A percentile compares a stretch with the other conserved stretches of the same genome.
phyloP scores from a whole-genome alignment of 2,329 filamentous ascomycete genomes.

The Penicillium sp. region DNA sequence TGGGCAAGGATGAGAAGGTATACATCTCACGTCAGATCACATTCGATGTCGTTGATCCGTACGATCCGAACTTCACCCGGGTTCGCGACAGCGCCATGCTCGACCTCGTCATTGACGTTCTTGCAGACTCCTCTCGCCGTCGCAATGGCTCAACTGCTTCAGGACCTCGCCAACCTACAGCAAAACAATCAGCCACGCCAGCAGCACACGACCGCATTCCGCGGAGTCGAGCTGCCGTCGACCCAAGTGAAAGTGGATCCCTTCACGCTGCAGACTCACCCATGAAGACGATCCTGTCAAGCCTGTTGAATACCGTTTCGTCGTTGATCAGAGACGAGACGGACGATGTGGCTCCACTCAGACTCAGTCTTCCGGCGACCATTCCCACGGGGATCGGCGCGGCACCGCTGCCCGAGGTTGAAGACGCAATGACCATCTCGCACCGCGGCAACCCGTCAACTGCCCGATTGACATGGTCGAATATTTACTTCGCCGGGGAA shows the following conservation, averaged over 20 bases:
- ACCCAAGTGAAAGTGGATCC: conserved; percentile 20
- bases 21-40: conserved; percentile 72
- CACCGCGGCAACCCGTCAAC: conserved; percentile 36
- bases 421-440: conserved; percentile 44
- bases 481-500: conserved; percentile 64
- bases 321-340: conserved; percentile 43
- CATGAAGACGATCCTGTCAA: conserved; percentile 41
- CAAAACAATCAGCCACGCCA: conserved; percentile 13
- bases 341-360: conserved; percentile 27
- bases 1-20: conserved; percentile 84
- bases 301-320: conserved; percentile 47
- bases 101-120: conserved; percentile 63
- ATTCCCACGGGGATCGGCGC: conserved; percentile 51
- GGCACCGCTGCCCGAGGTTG: conserved; percentile 62
- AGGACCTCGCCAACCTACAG: conserved; percentile 21
- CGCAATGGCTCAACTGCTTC: conserved; percentile 29
- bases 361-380: conserved; percentile 43
- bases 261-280: conserved; percentile 28
- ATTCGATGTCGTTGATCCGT: conserved; percentile 56
- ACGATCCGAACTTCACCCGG: conserved; percentile 77
- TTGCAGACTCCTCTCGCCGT: conserved; percentile 30
- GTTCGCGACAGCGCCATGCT: conserved; percentile 66
- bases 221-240: conserved; percentile 17
- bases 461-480: conserved; percentile 58
- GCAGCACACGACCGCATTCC: conserved; percentile 12